A percentile compares a stretch with the other conserved stretches of the same genome.
These are phyloP conservation scores for Arthromyces matolae DNA, from an alignment of 768 basidiomycete genomes.

Conservation along the genomic window DNA sequence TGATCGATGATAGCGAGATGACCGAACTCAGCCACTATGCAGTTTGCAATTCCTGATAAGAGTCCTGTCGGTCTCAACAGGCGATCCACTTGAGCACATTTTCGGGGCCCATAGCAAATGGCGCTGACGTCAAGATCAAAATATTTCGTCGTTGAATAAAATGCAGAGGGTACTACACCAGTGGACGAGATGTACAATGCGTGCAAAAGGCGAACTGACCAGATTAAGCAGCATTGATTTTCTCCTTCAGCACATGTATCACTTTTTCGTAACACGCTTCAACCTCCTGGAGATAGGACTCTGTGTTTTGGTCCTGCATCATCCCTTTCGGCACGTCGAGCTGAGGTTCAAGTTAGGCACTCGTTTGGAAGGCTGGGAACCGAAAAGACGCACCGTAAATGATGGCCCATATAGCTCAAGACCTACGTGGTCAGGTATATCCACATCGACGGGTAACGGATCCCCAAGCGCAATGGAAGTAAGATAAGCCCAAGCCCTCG, in stretches of 20 bases:
- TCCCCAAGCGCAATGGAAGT: conserved; percentile 67
- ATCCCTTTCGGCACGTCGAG: conserved; percentile 72
- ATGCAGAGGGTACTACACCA: too few species aligned
- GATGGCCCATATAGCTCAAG: conserved; percentile 78
- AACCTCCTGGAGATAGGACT: conserved; percentile 48
- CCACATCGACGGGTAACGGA: conserved; percentile 52
- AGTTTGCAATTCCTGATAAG: too few species aligned
- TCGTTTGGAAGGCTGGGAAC: background rate
- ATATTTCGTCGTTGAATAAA: too few species aligned
- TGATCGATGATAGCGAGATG: too few species aligned
- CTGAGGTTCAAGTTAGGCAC: conserved; percentile 18
- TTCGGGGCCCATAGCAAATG: too few species aligned
- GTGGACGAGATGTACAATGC: too few species aligned
- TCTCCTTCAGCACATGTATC: conserved; percentile 26
- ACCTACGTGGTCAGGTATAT: conserved; percentile 72
- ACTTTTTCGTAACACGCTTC: conserved; percentile 37
- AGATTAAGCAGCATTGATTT: conserved; percentile 12
- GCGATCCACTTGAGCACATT: too few species aligned
- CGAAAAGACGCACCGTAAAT: conserved; percentile 41
- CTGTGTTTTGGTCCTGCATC: conserved; percentile 69
- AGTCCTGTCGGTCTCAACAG: too few species aligned
- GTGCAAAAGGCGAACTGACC: background rate
- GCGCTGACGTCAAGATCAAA: too few species aligned
- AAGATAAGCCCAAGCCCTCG: conserved; percentile 81
- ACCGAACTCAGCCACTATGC: too few species aligned